phyloP scores from a whole-genome alignment of 1,139 yeast genomes.

The Geotrichum phurueaensis region DNA sequence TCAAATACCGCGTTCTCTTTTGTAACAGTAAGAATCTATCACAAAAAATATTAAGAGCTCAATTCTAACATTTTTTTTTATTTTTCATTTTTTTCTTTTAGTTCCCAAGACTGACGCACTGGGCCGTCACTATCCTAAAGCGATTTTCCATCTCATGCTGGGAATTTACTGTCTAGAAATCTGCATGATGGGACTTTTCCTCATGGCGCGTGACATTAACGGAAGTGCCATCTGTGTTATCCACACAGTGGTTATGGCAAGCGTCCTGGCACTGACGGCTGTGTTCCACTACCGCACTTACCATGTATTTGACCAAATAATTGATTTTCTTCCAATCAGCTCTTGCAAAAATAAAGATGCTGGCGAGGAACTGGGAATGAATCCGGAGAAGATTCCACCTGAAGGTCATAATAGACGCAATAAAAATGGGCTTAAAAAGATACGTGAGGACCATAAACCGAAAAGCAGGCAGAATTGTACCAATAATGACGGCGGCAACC shows the following conservation, averaged over 20 bases:
- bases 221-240: conserved; percentile 32
- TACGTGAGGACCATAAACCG: neutral
- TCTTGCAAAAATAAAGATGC: neutral
- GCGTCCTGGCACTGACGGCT: conserved; percentile 15
- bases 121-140: conserved; percentile 67
- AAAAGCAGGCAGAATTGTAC: too few species aligned
- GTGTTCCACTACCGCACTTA: conserved; percentile 18
- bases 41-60: neutral
- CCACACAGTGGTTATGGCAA: conserved; percentile 22
- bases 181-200: conserved; percentile 68
- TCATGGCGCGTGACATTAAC: conserved; percentile 47
- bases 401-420: neutral
- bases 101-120: conserved; percentile 54
- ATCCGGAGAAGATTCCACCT: neutral
- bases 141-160: conserved; percentile 65
- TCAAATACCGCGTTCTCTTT: conserved; percentile 51
- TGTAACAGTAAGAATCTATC: conserved; percentile 39
- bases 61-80: neutral
- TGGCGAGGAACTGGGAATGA: neutral
- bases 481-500: neutral
- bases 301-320: conserved; percentile 15
- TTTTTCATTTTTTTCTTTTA: conserved; percentile 4
- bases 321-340: conserved; percentile 18
- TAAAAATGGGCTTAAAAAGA: neutral
- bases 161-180: conserved; percentile 78